Evolutionary conservation across 2,329 filamentous ascomycete species (phyloP).

Genomic region (Myriosclerotinia curreyana): DNA sequence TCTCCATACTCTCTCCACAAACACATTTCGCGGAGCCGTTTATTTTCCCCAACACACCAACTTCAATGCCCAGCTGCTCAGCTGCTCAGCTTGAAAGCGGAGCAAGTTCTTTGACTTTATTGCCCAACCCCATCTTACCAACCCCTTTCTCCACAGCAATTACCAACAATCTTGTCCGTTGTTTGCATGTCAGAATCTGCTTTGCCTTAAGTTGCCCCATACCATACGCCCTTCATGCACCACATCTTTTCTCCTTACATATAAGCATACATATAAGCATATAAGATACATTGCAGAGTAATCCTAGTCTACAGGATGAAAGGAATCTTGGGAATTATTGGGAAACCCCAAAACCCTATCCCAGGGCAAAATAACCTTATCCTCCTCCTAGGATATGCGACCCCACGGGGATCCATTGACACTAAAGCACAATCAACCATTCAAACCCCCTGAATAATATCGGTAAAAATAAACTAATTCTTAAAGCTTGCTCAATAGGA

Average conservation of each 20-base stretch:
- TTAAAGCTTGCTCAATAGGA: not conserved
- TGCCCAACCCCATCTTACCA: conserved; percentile 6
- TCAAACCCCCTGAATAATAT: conserved; percentile 15
- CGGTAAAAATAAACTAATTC: not conserved
- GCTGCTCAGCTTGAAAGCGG: not conserved
- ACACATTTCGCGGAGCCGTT: not conserved
- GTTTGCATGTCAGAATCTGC: not conserved
- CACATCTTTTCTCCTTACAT: not conserved
- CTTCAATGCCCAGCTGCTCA: not conserved
- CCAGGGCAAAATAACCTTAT: not conserved
- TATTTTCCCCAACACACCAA: not conserved
- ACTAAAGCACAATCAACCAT: conserved; percentile 9
- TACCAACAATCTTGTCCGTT: not conserved
- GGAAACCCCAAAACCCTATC: too few species aligned
- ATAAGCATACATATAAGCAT: too few species aligned
- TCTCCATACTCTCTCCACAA: conserved; percentile 10
- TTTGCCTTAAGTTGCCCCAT: conserved; percentile 7
- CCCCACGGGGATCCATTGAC: conserved; percentile 18
- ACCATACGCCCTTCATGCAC: conserved; percentile 4
- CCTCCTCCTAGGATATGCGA: not conserved
- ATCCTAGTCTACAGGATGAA: not conserved
- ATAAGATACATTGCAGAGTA: not conserved
- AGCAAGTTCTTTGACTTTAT: not conserved
- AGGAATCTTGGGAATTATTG: not conserved
- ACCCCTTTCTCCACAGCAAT: conserved; percentile 12